phyloP scores from a whole-genome alignment of 208 protist genomes.

The Lotmaria passim region DNA sequence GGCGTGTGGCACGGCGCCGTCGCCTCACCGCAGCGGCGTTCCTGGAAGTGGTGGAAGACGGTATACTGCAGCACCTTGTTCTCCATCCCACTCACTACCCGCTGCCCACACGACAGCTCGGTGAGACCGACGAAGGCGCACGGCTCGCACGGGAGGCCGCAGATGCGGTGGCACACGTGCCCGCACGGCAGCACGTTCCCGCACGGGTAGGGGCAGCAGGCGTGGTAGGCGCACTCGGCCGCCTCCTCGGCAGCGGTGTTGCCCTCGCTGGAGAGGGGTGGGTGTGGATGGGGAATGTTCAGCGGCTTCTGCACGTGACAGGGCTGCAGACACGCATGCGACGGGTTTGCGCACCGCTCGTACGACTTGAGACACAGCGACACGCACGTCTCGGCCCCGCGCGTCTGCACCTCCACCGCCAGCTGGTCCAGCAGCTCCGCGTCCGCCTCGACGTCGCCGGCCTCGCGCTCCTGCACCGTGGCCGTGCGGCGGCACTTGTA shows the following conservation, averaged over 20 bases:
- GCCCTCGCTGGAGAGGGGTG: neutral
- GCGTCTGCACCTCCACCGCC: constrained; percentile 40
- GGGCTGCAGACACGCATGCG: constrained; percentile 72
- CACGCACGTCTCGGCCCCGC: constrained; percentile 56
- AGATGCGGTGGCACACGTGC: constrained; percentile 70
- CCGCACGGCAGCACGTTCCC: constrained; percentile 59
- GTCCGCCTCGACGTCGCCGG: constrained; percentile 14
- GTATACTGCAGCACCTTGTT: constrained; percentile 51
- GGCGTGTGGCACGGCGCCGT: constrained; percentile 49
- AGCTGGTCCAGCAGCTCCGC: constrained; percentile 13
- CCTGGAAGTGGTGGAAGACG: constrained; percentile 80
- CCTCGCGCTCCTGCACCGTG: constrained; percentile 42
- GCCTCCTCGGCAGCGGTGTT: constrained; percentile 4
- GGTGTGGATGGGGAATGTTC: neutral
- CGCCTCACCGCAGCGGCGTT: constrained; percentile 57
- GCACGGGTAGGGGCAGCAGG: constrained; percentile 81
- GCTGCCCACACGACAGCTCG: constrained; percentile 83
- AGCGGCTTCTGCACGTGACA: constrained; percentile 58
- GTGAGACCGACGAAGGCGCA: constrained; percentile 73
- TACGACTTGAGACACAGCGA: constrained; percentile 76
- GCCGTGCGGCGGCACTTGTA: constrained; percentile 67
- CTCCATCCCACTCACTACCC: constrained; percentile 72
- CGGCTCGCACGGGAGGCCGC: constrained; percentile 69
- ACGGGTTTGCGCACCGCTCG: constrained; percentile 54
- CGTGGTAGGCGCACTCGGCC: constrained; percentile 35